phyloP scores from a whole-genome alignment of 2,329 filamentous ascomycete species.

The Colletotrichum spinosum region DNA sequence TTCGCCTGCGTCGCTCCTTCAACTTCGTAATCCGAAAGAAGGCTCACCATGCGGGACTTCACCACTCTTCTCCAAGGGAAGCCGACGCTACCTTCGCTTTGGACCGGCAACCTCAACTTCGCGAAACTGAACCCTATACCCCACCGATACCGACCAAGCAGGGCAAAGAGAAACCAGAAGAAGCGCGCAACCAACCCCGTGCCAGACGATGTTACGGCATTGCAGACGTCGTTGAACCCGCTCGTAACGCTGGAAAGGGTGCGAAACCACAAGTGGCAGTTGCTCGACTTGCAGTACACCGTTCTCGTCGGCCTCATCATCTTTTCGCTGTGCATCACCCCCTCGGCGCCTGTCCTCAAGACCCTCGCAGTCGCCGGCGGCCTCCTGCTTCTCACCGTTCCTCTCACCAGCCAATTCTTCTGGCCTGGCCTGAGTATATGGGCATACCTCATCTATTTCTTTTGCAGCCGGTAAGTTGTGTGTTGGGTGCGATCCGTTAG shows the following conservation, averaged over 20 bases:
- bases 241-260: slow-evolving; percentile 81
- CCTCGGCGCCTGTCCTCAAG: slow-evolving; percentile 84
- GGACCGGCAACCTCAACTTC: slow-evolving; percentile 55
- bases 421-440: slow-evolving; percentile 87
- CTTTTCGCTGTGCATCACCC: slow-evolving; percentile 86
- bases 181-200: slow-evolving; percentile 47
- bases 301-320: slow-evolving; percentile 79
- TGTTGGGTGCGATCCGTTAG: background rate
- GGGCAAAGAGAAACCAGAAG: slow-evolving; percentile 53
- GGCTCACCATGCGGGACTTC: slow-evolving; percentile 52
- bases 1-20: slow-evolving; percentile 10
- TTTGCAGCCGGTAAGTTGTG: slow-evolving; percentile 84
- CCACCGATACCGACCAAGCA: slow-evolving; percentile 52
- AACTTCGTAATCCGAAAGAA: background rate
- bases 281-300: slow-evolving; percentile 88
- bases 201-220: slow-evolving; percentile 73
- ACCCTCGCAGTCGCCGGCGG: slow-evolving; percentile 76
- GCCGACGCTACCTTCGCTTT: slow-evolving; percentile 51
- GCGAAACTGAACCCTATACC: slow-evolving; percentile 57
- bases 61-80: slow-evolving; percentile 52
- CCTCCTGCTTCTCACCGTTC: slow-evolving; percentile 79
- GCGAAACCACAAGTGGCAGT: slow-evolving; percentile 81
- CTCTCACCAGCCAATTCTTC: slow-evolving; percentile 90
- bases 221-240: slow-evolving; percentile 87
- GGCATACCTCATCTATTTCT: slow-evolving; percentile 91